Base-by-base conservation (phyloP, 768 basidiomycete species). In the Mycena crocata region DNA sequence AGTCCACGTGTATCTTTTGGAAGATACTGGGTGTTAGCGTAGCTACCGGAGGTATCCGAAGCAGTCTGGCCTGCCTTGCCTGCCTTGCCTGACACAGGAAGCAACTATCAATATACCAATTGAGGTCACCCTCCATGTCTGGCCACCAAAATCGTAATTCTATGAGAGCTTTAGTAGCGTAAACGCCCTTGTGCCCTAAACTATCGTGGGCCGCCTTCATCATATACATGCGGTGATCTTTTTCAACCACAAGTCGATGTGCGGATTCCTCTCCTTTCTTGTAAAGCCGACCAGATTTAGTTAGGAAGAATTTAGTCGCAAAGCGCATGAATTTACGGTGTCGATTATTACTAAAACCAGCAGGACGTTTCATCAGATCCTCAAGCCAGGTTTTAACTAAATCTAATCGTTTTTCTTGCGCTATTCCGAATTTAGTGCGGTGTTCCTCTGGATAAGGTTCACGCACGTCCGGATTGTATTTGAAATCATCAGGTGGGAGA, bases 281-380 rank as follows among this genome's bases (percentile, higher is more conserved):
- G 72, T 68, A n/a, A 60, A 68, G 39, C 72, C 74, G 21, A 46
- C 62, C 58, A 71, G 67, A 6, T 71, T 15, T 8, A 66, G 62
- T 26, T 69, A 64, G 32, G 73, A 78, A 24, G 74, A 61, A 9
- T 63, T 62, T 0, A 71, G 71, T 0, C 65, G 42, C 54, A 44
- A 1, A 72, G 24, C 61, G 81, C 76, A 65, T 77, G 79, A 13
- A 72, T 26, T 58, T 77, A 72, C 37, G 79, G 79, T n/a, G 74
- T 74, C 26, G 15, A 35, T 32, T 37, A 12, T 52, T 70, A 64
- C 13, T 79, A 39, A 57, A 70, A 79, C 77, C 78, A 77, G 19
- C 54, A 40, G 13, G 80, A 0, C 42, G 39, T 7, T 71, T 64
- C 1, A 75, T 10, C 1, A 14, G 67, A 68, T 74, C 40, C 61